Evolutionary conservation across 2,329 filamentous ascomycete genomes (phyloP).

Genomic region (Phialocephala sp.): DNA sequence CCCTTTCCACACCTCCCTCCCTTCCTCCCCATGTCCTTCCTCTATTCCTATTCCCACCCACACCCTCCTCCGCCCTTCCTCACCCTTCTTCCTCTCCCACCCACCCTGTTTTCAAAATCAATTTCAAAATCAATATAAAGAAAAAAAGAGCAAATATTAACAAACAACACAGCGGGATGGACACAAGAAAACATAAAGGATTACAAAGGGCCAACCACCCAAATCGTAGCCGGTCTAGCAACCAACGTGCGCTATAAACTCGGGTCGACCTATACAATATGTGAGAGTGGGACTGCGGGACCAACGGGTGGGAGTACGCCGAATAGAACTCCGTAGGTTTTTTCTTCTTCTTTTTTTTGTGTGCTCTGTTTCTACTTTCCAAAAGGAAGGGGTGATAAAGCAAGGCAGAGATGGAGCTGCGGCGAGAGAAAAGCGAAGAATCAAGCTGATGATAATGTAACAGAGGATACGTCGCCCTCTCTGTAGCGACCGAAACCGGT

Average conservation of each 20-base stretch:
- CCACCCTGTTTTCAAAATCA: too few relatives aligned
- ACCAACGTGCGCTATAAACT: conserved; percentile 60
- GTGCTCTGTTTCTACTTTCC: too few relatives aligned
- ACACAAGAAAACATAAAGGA: conserved; percentile 54
- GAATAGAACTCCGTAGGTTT: conserved; percentile 59
- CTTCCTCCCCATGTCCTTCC: too few relatives aligned
- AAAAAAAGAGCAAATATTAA: conserved; percentile 3
- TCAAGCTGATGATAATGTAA: background rate
- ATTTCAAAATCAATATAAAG: too few relatives aligned
- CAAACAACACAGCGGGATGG: conserved; percentile 58
- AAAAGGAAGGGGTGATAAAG: too few relatives aligned
- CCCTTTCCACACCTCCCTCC: background rate
- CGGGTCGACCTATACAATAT: conserved; percentile 60
- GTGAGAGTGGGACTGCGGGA: conserved; percentile 68
- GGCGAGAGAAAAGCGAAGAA: background rate
- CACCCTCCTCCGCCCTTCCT: too few relatives aligned
- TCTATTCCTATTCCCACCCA: background rate
- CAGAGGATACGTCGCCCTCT: conserved; percentile 66
- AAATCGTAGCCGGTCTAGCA: conserved; percentile 61
- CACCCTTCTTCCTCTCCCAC: too few relatives aligned
- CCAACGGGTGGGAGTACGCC: conserved; percentile 61
- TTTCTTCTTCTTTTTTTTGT: conserved; percentile 13
- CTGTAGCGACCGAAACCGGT: conserved; percentile 59
- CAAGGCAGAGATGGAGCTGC: too few relatives aligned
- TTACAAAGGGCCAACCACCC: conserved; percentile 65